Conservation (phyloP, 2,329 filamentous ascomycete species). For the Talaromyces verruculosus region DNA sequence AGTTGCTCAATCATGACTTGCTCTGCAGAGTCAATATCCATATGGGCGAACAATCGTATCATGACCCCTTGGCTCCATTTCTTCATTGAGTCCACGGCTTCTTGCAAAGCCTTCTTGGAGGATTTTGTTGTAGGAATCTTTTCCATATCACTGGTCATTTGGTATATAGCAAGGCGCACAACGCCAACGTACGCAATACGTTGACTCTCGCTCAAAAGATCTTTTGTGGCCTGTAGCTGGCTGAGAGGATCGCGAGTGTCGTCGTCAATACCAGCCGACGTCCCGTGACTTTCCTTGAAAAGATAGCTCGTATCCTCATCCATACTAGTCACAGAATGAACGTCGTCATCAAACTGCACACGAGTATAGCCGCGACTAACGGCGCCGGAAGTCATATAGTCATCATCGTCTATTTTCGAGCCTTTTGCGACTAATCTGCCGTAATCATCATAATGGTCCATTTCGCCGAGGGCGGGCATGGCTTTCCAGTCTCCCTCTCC, state of each 20-base stretch:
- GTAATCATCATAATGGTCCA: constrained; percentile 95
- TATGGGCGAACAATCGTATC: constrained; percentile 88
- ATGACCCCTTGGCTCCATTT: constrained; percentile 99
- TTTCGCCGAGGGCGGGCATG: constrained; percentile 90
- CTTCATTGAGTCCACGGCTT: constrained; percentile 73
- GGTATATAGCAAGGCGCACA: constrained; percentile 74
- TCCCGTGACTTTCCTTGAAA: constrained; percentile 71
- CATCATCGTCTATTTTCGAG: constrained; percentile 67
- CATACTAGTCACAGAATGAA: constrained; percentile 88
- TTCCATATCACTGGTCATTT: constrained; percentile 71
- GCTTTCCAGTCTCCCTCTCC: constrained; percentile 80
- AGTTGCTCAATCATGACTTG: constrained; percentile 99
- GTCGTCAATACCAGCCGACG: constrained; percentile 65
- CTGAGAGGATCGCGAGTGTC: constrained; percentile 80
- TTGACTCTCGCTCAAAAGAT: constrained; percentile 91
- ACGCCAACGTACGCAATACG: constrained; percentile 94
- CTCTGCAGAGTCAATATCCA: constrained; percentile 86
- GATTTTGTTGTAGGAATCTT: constrained; percentile 59
- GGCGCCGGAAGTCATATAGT: constrained; percentile 77
- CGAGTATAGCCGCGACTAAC: constrained; percentile 94
- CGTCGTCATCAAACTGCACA: constrained; percentile 93
- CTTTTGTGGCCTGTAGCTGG: constrained; percentile 94
- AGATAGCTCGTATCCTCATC: constrained; percentile 96
- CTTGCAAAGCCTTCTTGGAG: constrained; percentile 69
- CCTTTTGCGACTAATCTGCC: constrained; percentile 83